Conservation (phyloP, 1,284 basidiomycete species). For the Ceratobasidium sp. region DNA sequence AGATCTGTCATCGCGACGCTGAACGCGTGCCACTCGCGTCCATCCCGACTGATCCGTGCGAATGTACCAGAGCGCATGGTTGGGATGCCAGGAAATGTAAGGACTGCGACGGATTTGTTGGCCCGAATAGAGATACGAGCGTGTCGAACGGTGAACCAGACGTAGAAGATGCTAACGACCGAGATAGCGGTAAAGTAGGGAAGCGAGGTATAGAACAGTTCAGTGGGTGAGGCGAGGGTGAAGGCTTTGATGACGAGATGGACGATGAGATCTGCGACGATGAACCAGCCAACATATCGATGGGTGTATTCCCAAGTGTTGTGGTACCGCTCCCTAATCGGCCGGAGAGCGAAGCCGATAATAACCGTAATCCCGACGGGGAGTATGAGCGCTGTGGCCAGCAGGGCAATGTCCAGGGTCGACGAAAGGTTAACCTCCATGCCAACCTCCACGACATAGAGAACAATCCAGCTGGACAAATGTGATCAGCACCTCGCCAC, state of each 20-base stretch:
- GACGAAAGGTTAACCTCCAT: background rate
- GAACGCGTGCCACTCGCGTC: conserved; percentile 35
- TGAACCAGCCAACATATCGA: conserved; percentile 42
- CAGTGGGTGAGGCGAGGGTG: conserved; percentile 5
- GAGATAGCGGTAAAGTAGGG: conserved; percentile 29
- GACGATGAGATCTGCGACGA: conserved; percentile 17
- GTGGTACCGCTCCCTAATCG: conserved; percentile 38
- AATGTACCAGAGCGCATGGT: conserved; percentile 35
- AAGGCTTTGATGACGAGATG: conserved; percentile 14
- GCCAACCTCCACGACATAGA: conserved; percentile 47
- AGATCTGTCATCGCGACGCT: conserved; percentile 35
- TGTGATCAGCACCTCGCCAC: conserved; percentile 2
- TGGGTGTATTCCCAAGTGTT: conserved; percentile 42
- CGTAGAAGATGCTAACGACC: conserved; percentile 26
- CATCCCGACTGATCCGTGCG: conserved; percentile 40
- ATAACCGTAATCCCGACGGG: conserved; percentile 37
- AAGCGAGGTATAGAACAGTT: conserved; percentile 23
- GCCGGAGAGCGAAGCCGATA: conserved; percentile 34
- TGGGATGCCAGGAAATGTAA: conserved; percentile 35
- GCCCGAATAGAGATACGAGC: conserved; percentile 23
- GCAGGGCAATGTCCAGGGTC: conserved; percentile 24
- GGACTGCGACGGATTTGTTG: conserved; percentile 25
- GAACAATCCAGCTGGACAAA: conserved; percentile 42
- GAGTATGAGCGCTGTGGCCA: conserved; percentile 32
- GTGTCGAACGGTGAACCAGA: conserved; percentile 41